These are phyloP conservation scores for Aegilops speltoides DNA, from an alignment of 176 grass and related monocot genomes.

Conservation along the genomic window DNA sequence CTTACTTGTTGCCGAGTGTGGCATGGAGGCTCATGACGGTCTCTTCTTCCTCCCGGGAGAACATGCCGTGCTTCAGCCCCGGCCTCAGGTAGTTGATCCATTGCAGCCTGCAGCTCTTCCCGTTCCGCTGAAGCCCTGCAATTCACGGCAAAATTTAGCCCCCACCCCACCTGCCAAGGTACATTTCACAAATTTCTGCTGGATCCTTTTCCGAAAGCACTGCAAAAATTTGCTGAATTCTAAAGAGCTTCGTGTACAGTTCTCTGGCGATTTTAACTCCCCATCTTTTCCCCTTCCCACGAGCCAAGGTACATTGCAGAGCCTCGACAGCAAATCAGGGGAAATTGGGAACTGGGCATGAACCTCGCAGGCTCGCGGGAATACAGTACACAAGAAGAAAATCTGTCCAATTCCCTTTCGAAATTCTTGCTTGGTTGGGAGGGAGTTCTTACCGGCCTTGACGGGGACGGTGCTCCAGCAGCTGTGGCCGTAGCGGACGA, in stretches of 20 bases:
- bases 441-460: slow-evolving; percentile 67
- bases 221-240: background rate
- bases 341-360: background rate
- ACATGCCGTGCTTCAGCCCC: slow-evolving; percentile 82
- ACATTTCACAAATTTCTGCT: slow-evolving; percentile 1
- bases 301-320: slow-evolving; percentile 35
- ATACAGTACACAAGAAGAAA: background rate
- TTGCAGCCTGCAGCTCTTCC: slow-evolving; percentile 92
- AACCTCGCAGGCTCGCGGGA: background rate
- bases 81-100: slow-evolving; percentile 99
- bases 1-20: slow-evolving; percentile 92
- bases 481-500: slow-evolving; percentile 74
- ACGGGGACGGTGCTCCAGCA: slow-evolving; percentile 80
- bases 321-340: background rate
- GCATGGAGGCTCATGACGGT: slow-evolving; percentile 68
- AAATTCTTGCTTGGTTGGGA: background rate
- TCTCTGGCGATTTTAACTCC: background rate
- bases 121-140: slow-evolving; percentile 84
- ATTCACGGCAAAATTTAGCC: slow-evolving; percentile 19
- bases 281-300: background rate
- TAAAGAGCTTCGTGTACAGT: no score
- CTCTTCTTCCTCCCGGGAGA: slow-evolving; percentile 66
- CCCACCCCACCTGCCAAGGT: background rate
- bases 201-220: background rate
- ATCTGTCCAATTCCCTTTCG: background rate